Evolutionary conservation across 495 filamentous ascomycete genomes (phyloP), one percentile per base, ranked within the genome.

Genomic region (Annulohypoxylon nitens): DNA sequence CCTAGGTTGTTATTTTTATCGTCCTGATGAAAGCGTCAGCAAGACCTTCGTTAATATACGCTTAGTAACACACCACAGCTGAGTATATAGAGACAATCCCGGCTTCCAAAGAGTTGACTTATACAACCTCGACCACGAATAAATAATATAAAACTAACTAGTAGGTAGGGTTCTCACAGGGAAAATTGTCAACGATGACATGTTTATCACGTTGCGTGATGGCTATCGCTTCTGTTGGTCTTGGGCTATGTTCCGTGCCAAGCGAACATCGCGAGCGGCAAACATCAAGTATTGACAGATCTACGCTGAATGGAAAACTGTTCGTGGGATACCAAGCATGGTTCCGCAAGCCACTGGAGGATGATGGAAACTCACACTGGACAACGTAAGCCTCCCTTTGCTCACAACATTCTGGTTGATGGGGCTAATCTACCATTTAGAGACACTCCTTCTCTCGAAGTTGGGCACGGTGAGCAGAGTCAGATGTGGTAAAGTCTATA

Each of bases 251-350:
- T 20, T 39, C 26, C 54, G 12, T 25, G 18, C 5, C 18, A 12
- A 23, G 25, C 26, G 20, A 47, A 36, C 6, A 68, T 10, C 20
- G n/a, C 2, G 48, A 18, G 62, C 67, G 69, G n/a, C 48, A 75
- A 58, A 66, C 37, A 30, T 70, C 68, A 18, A 59, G 58, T 14
- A 73, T 80, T 43, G 77, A 79, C 34, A 65, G 66, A 59, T 75
- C 70, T 25, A 75, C 75, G 11, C 65, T 80, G 39, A 71, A 79
- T 36, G 75, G 73, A 0, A 78, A 79, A 33, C 57, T 78, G 12
- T 73, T 80, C 4, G 75, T 78, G n/a, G 78, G 78, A 30, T 80
- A 79, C 33, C 77, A 79, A 54, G 78, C 74, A 20, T 79, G 77
- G 67, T 80, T 80, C 48, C 72, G 78, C 14, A 78, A 76, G 20